phyloP scores from a whole-genome alignment of 352 stramenopile genomes.

The Globisporangium abappressorium region DNA sequence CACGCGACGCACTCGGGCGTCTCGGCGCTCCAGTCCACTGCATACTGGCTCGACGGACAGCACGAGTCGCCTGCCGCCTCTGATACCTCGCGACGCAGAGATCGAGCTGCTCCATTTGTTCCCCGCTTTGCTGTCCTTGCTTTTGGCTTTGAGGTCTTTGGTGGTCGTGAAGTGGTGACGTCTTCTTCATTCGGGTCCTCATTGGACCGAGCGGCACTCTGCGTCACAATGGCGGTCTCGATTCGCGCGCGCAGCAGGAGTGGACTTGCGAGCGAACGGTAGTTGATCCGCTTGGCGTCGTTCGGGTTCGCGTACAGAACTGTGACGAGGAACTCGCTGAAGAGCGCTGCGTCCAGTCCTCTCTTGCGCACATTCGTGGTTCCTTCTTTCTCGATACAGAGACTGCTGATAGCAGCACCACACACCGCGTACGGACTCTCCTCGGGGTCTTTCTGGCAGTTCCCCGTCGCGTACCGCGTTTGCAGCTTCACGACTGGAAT shows the following conservation, averaged over 20 bases:
- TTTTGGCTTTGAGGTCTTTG: background rate
- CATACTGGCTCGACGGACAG: background rate
- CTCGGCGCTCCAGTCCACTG: background rate
- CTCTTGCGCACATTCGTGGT: background rate
- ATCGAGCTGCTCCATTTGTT: background rate
- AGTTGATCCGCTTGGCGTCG: background rate
- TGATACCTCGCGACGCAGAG: background rate
- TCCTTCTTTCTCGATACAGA: conserved; percentile 2
- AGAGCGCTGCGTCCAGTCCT: background rate
- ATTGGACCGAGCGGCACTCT: background rate
- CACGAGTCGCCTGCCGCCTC: background rate
- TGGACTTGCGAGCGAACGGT: background rate
- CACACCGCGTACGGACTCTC: background rate
- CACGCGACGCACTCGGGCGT: background rate
- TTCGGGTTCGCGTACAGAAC: background rate
- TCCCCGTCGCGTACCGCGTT: background rate
- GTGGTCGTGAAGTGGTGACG: background rate
- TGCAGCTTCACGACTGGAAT: background rate
- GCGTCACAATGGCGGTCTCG: background rate
- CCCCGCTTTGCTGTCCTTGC: background rate
- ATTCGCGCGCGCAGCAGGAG: background rate
- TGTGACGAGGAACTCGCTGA: background rate
- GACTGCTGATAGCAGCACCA: background rate
- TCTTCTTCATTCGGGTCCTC: background rate
- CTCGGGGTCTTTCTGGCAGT: background rate